Evolutionary conservation across 2,329 filamentous ascomycete genomes (phyloP).

Genomic region (Colletotrichum plurivorum): DNA sequence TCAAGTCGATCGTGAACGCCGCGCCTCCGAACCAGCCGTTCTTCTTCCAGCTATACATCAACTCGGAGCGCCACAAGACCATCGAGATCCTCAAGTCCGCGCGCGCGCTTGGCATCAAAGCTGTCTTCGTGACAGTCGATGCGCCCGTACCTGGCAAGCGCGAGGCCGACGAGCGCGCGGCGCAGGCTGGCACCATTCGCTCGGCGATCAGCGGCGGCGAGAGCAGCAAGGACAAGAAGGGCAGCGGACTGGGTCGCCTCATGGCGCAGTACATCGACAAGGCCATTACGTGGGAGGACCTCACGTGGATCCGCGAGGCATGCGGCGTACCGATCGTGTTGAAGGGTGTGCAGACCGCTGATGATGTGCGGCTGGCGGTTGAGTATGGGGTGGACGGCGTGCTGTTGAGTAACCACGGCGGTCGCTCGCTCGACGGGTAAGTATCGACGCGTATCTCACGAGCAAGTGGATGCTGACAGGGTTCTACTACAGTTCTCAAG

Average conservation of each 20-base stretch:
- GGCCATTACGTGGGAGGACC: slow-evolving; percentile 73
- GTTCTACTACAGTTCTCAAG: slow-evolving; percentile 49
- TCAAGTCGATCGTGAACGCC: slow-evolving; percentile 57
- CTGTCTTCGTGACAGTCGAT: slow-evolving; percentile 72
- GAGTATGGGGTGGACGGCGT: slow-evolving; percentile 76
- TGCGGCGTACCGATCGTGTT: slow-evolving; percentile 71
- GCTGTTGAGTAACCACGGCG: slow-evolving; percentile 79
- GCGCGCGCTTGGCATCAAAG: slow-evolving; percentile 60
- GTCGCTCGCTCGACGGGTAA: slow-evolving; percentile 64
- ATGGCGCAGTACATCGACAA: slow-evolving; percentile 70
- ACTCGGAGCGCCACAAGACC: slow-evolving; percentile 66
- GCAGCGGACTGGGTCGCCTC: slow-evolving; percentile 59
- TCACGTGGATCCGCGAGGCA: slow-evolving; percentile 70
- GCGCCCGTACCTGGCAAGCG: slow-evolving; percentile 70
- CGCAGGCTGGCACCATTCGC: slow-evolving; percentile 58
- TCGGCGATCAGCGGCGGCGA: slow-evolving; percentile 60
- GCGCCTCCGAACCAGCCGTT: slow-evolving; percentile 56
- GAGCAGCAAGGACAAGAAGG: slow-evolving; percentile 64
- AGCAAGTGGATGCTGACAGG: slow-evolving; percentile 67
- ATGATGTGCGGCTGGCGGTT: slow-evolving; percentile 73
- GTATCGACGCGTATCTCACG: slow-evolving; percentile 54
- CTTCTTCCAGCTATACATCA: slow-evolving; percentile 75
- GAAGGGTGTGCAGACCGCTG: slow-evolving; percentile 78
- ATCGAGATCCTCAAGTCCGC: slow-evolving; percentile 63
- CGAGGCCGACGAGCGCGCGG: slow-evolving; percentile 61